A percentile compares a stretch with the other conserved stretches of the same genome.
Conservation (phyloP, 1,284 basidiomycete genomes). For the Sporisorium graminicola region DNA sequence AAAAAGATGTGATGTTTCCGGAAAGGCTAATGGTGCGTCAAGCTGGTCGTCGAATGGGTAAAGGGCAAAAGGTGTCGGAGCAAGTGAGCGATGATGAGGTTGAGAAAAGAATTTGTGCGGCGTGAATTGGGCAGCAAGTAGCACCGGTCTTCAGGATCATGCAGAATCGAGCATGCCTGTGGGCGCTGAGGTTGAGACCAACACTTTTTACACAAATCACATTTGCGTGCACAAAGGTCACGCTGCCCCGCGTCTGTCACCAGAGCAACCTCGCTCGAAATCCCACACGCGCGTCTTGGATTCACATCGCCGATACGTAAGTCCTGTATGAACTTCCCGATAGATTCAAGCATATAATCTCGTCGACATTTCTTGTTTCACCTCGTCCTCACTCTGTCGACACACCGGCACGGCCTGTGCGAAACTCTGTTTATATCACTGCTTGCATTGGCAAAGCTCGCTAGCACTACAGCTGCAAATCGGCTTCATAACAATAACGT, state of each 20-base stretch:
- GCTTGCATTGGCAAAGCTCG: too few relatives aligned
- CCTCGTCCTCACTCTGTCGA: background rate
- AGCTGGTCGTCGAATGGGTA: background rate
- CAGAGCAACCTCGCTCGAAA: background rate
- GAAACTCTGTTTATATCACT: background rate
- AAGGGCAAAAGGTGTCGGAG: too few relatives aligned
- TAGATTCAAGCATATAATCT: too few relatives aligned
- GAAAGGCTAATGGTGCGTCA: background rate
- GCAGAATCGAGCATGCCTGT: slow-evolving; percentile 12
- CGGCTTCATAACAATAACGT: background rate
- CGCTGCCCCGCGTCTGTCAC: slow-evolving; percentile 8
- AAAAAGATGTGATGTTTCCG: background rate
- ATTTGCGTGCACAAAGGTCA: background rate
- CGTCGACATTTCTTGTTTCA: too few relatives aligned
- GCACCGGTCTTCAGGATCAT: slow-evolving; percentile 19
- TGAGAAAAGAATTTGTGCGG: background rate
- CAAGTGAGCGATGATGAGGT: background rate
- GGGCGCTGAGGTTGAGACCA: slow-evolving; percentile 28
- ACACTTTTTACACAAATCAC: slow-evolving; percentile 18
- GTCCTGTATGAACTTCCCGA: background rate
- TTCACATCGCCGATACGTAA: slow-evolving; percentile 14
- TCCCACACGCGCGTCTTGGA: slow-evolving; percentile 11
- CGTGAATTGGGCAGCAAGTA: slow-evolving; percentile 13
- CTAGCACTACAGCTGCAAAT: too few relatives aligned
- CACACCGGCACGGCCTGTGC: background rate